Evolutionary conservation across 345 rosid genomes (phyloP).

Genomic region (Aegle marmelos): DNA sequence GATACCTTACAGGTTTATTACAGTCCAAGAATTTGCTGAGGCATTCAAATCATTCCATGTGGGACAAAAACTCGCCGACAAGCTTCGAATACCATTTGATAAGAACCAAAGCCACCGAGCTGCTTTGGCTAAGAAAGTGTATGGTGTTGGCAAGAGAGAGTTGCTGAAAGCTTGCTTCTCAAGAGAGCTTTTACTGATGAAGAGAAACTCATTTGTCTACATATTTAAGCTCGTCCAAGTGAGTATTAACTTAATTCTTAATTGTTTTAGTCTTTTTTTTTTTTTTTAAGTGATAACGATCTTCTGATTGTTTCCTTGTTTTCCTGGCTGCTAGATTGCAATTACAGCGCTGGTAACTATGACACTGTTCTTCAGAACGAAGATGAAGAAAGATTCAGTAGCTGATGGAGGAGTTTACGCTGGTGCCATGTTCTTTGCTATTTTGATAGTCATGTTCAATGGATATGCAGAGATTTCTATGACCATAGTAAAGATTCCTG

Average conservation of each 20-base stretch:
- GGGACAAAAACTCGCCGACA: slow-evolving; percentile 42
- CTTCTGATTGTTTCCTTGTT: not conserved
- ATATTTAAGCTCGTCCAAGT: slow-evolving; percentile 65
- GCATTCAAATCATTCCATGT: slow-evolving; percentile 64
- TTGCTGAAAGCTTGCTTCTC: slow-evolving; percentile 61
- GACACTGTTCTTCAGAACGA: slow-evolving; percentile 62
- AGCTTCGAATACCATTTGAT: slow-evolving; percentile 52
- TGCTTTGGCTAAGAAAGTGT: slow-evolving; percentile 52
- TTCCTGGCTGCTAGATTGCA: slow-evolving; percentile 30
- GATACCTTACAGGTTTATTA: slow-evolving; percentile 59
- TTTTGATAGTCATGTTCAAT: slow-evolving; percentile 53
- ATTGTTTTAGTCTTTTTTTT: not conserved
- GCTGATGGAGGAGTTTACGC: slow-evolving; percentile 46
- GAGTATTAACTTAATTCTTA: slow-evolving; percentile 1
- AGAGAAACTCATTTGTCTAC: slow-evolving; percentile 72
- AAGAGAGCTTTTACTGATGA: slow-evolving; percentile 66
- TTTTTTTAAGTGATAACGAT: not conserved
- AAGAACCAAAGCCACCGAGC: slow-evolving; percentile 66
- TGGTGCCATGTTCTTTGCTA: slow-evolving; percentile 65
- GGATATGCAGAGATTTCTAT: slow-evolving; percentile 58
- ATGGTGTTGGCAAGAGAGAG: slow-evolving; percentile 60
- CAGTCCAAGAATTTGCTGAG: slow-evolving; percentile 57
- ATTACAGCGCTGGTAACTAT: slow-evolving; percentile 28
- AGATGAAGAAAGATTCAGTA: slow-evolving; percentile 43
- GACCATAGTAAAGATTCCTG: slow-evolving; percentile 76